These are phyloP conservation scores for Vaccinium myrtillus DNA, from an alignment of 148 eudicot species.

Conservation along the genomic window DNA sequence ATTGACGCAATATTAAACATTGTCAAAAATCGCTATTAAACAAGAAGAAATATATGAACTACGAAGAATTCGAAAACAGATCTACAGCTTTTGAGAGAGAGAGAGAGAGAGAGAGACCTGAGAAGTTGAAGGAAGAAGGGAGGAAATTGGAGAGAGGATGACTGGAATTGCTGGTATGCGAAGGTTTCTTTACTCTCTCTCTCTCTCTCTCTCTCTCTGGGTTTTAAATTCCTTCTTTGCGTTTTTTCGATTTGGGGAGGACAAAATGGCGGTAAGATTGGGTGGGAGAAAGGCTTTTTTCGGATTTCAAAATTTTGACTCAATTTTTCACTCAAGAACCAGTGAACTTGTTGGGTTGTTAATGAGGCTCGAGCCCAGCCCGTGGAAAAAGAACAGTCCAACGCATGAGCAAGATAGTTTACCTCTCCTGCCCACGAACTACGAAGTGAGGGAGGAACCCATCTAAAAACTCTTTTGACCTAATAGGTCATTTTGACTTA, in stretches of 20 bases:
- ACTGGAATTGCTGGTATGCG: background rate
- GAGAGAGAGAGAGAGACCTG: conserved; percentile 23
- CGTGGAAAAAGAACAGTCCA: too few species aligned
- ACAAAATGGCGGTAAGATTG: conserved; percentile 9
- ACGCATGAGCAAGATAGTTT: too few species aligned
- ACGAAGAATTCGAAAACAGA: background rate
- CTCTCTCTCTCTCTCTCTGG: too few species aligned
- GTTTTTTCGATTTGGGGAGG: background rate
- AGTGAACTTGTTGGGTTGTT: background rate
- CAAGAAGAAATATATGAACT: too few species aligned
- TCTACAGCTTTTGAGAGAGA: background rate
- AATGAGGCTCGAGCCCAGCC: background rate
- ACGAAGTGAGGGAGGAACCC: too few species aligned
- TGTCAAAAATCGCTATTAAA: too few species aligned
- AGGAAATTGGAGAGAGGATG: background rate
- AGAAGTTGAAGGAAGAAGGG: background rate
- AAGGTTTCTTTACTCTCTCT: background rate
- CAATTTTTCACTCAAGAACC: background rate
- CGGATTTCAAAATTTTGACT: conserved; percentile 11
- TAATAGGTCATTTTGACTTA: too few species aligned
- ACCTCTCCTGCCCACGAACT: too few species aligned
- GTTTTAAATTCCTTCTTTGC: background rate
- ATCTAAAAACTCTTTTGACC: too few species aligned
- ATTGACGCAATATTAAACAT: too few species aligned
- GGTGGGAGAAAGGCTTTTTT: conserved; percentile 9